These are phyloP conservation scores for Ceratocystis harringtonii DNA, from an alignment of 2,329 filamentous ascomycete species.

Conservation along the genomic window DNA sequence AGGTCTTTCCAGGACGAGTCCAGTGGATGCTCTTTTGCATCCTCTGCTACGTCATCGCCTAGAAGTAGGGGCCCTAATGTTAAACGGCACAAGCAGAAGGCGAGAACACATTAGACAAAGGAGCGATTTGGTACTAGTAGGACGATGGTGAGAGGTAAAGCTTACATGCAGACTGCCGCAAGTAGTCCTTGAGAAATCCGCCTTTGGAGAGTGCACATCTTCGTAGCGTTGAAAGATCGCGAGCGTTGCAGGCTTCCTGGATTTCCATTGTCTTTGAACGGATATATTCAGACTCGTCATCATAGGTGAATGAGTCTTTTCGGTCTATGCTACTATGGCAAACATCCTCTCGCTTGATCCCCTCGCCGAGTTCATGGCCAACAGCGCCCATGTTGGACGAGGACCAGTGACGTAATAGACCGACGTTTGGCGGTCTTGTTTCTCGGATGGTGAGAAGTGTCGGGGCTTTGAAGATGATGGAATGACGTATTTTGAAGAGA, in stretches of 20 bases:
- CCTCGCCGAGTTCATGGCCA: background rate
- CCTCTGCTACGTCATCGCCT: constrained; percentile 24
- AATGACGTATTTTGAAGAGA: background rate
- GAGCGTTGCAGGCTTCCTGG: constrained; percentile 42
- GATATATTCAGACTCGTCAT: constrained; percentile 9
- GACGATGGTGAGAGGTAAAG: constrained; percentile 20
- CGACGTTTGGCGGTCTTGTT: background rate
- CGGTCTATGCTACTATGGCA: background rate
- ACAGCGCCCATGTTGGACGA: background rate
- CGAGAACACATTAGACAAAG: constrained; percentile 2
- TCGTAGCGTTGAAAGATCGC: constrained; percentile 41
- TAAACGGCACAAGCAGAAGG: background rate
- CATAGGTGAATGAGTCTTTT: background rate
- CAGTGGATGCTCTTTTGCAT: constrained; percentile 12
- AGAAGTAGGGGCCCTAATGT: constrained; percentile 47
- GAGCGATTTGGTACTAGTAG: background rate
- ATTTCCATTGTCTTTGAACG: constrained; percentile 33
- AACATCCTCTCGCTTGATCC: background rate
- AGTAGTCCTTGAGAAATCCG: constrained; percentile 50
- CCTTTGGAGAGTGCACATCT: constrained; percentile 45
- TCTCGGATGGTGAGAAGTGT: background rate
- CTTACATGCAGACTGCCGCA: constrained; percentile 68
- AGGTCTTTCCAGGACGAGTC: constrained; percentile 41
- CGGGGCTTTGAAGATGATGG: background rate
- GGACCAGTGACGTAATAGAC: background rate